Conservation (phyloP, 208 protist genomes). For the Vickermania ingenoplastis region DNA sequence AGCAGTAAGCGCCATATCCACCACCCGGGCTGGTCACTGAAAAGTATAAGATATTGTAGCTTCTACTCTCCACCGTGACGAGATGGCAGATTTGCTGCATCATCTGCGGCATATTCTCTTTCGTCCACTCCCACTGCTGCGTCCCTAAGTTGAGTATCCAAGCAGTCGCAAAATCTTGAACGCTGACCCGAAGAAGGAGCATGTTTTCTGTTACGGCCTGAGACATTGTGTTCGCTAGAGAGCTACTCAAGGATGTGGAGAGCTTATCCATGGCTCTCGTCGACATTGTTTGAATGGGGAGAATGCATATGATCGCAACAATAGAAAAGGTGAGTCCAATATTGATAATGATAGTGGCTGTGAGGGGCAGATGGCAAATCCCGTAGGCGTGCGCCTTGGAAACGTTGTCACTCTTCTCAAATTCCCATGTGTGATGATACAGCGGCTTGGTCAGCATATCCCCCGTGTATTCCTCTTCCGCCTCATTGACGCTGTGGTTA, state of each 20-base stretch:
- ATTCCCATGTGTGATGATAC: background rate
- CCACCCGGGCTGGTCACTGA: conserved; percentile 32
- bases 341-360: conserved; percentile 9
- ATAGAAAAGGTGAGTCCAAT: conserved; percentile 20
- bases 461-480: background rate
- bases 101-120: conserved; percentile 22
- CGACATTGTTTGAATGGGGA: conserved; percentile 26
- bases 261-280: conserved; percentile 12
- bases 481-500: background rate
- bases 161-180: conserved; percentile 12
- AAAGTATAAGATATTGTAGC: conserved; percentile 29
- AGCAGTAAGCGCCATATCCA: conserved; percentile 61
- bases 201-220: conserved; percentile 16
- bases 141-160: conserved; percentile 10
- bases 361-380: conserved; percentile 11
- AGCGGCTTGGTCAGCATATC: background rate
- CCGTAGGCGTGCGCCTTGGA: background rate
- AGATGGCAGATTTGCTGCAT: conserved; percentile 39
- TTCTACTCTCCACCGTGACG: background rate
- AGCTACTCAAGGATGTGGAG: conserved; percentile 11
- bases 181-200: conserved; percentile 14
- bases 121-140: conserved; percentile 20
- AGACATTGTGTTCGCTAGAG: conserved; percentile 13
- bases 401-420: background rate
- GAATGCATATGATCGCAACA: conserved; percentile 22